A percentile compares a stretch with the other conserved stretches of the same genome.
Conservation (phyloP, 2,329 filamentous ascomycete genomes). For the Ceratocystis alfenasii region DNA sequence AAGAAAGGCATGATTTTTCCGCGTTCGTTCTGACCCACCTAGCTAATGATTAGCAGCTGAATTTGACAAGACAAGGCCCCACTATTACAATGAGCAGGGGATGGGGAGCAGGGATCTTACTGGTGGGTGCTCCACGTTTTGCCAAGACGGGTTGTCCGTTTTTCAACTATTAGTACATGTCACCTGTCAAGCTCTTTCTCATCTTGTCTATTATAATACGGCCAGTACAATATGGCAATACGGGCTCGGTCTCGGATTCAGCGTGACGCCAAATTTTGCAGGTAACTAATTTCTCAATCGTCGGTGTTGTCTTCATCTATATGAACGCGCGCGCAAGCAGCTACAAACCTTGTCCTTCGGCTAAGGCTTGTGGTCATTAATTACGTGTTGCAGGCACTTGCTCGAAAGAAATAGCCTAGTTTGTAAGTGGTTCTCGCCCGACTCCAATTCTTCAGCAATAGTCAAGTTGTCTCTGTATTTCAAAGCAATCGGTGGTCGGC, state of each 20-base stretch:
- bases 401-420: constrained; percentile 2
- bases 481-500: constrained; percentile 6
- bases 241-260: neutral
- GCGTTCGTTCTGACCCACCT: neutral
- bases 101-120: neutral
- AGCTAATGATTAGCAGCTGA: neutral
- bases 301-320: neutral
- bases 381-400: neutral
- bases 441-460: neutral
- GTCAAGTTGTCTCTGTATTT: neutral
- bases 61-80: neutral
- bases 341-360: neutral
- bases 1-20: neutral
- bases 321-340: neutral
- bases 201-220: neutral
- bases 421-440: neutral
- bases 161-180: neutral
- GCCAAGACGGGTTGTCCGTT: constrained; percentile 9
- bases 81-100: neutral
- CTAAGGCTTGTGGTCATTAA: neutral
- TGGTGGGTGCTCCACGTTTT: neutral
- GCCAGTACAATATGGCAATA: neutral
- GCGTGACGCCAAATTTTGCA: neutral
- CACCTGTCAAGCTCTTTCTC: constrained; percentile 1
- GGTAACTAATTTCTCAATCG: too few relatives aligned